Percentiles rank a stretch among this genome's conserved stretches.
phyloP scores from a whole-genome alignment of 75 land plant species.

The Cupressus sempervirens region DNA sequence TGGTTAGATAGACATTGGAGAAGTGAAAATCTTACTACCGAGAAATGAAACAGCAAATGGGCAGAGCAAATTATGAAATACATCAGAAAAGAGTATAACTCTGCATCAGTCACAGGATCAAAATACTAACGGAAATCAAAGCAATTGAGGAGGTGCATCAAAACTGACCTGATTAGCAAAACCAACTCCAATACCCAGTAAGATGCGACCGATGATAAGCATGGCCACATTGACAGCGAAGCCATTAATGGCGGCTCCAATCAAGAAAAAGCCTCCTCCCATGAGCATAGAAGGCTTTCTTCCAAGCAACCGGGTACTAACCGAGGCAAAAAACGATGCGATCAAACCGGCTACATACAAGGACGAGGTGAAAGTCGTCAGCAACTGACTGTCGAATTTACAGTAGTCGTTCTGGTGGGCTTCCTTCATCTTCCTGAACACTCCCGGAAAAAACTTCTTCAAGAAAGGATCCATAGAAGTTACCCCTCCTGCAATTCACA shows the following conservation, averaged over 20 bases:
- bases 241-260: slow-evolving; percentile 55
- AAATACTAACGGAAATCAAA: too few species aligned
- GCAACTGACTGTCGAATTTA: slow-evolving; percentile 50
- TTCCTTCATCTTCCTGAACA: slow-evolving; percentile 23
- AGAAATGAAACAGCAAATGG: too few species aligned
- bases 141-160: background rate
- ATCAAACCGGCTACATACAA: slow-evolving; percentile 56
- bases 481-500: slow-evolving; percentile 51
- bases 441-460: slow-evolving; percentile 54
- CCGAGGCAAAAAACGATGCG: slow-evolving; percentile 50
- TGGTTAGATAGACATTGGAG: too few species aligned
- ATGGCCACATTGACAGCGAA: slow-evolving; percentile 42
- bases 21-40: too few species aligned
- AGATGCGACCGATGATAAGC: slow-evolving; percentile 65
- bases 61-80: background rate
- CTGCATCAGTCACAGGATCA: too few species aligned
- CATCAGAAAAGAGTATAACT: too few species aligned
- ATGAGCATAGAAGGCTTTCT: slow-evolving; percentile 58
- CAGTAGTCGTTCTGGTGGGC: slow-evolving; percentile 49
- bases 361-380: slow-evolving; percentile 60
- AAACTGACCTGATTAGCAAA: slow-evolving; percentile 60
- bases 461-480: slow-evolving; percentile 60
- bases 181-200: slow-evolving; percentile 67
- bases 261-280: slow-evolving; percentile 43
- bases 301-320: slow-evolving; percentile 36